Percentiles rank a stretch among this genome's conserved stretches.
Evolutionary conservation across 2,329 filamentous ascomycete species (phyloP).

Genomic region (Trichoderma asperellum): DNA sequence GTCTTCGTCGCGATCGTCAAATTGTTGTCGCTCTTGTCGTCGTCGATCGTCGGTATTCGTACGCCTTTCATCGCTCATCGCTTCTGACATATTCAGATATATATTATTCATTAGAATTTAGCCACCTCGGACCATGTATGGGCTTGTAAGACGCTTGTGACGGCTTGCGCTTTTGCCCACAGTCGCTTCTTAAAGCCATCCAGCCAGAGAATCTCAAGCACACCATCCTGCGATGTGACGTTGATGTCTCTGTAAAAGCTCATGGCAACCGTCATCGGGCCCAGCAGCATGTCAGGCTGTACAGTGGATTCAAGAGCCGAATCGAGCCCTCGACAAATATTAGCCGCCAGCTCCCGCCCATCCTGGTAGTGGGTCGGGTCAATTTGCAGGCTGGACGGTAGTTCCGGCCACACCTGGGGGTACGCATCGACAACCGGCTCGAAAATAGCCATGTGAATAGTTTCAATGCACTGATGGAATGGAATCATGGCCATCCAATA

Average conservation of each 20-base stretch:
- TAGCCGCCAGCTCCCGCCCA: conserved; percentile 50
- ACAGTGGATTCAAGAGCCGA: conserved; percentile 48
- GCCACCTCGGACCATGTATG: conserved; percentile 47
- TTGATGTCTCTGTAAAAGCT: conserved; percentile 49
- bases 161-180: conserved; percentile 46
- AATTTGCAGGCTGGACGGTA: conserved; percentile 46
- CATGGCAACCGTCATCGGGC: conserved; percentile 49
- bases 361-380: conserved; percentile 51
- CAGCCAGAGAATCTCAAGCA: conserved; percentile 54
- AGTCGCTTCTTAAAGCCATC: conserved; percentile 49
- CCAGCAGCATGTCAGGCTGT: conserved; percentile 53
- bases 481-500: conserved; percentile 58
- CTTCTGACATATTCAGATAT: not conserved
- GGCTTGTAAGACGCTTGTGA: conserved; percentile 45
- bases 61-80: not conserved
- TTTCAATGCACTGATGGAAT: conserved; percentile 54
- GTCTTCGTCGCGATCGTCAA: not conserved
- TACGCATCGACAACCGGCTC: conserved; percentile 49
- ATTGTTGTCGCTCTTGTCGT: not conserved
- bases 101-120: conserved; percentile 33
- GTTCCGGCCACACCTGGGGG: conserved; percentile 45
- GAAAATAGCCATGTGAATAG: conserved; percentile 50
- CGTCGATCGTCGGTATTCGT: not conserved
- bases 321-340: conserved; percentile 57
- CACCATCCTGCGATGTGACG: conserved; percentile 45